phyloP scores from a whole-genome alignment of 2,329 filamentous ascomycete genomes.

The Claviceps monticola region DNA sequence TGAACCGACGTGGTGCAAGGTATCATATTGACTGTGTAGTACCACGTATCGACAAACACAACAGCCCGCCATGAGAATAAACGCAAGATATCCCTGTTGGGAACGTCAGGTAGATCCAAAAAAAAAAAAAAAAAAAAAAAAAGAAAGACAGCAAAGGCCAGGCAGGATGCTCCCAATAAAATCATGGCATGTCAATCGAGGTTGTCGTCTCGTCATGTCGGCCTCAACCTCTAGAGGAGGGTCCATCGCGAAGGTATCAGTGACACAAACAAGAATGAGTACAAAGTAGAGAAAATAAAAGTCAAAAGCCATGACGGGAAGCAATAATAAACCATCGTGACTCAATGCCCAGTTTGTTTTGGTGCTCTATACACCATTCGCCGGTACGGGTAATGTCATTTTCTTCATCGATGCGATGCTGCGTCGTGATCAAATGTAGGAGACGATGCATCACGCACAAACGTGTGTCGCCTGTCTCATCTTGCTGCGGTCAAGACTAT shows the following conservation, averaged over 20 bases:
- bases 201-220: slow-evolving; percentile 4
- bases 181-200: not conserved
- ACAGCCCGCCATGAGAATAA: no score
- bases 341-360: slow-evolving; percentile 14
- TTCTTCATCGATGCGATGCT: slow-evolving; percentile 20
- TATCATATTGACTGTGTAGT: no score
- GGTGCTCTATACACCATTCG: slow-evolving; percentile 23
- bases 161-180: not conserved
- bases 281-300: not conserved
- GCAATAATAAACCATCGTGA: slow-evolving; percentile 19
- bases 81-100: no score
- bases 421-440: slow-evolving; percentile 15
- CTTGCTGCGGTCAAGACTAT: not conserved
- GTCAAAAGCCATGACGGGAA: slow-evolving; percentile 1
- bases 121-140: not conserved
- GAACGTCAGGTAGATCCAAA: not conserved
- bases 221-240: slow-evolving; percentile 3
- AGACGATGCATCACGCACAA: slow-evolving; percentile 2
- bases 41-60: no score
- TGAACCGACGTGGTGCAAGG: no score
- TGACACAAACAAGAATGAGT: not conserved
- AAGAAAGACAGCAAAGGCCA: not conserved
- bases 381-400: slow-evolving; percentile 21
- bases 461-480: not conserved
- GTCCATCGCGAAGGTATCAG: slow-evolving; percentile 11